These are phyloP conservation scores for Candida verbasci DNA, from an alignment of 805 yeast species.

Conservation along the genomic window DNA sequence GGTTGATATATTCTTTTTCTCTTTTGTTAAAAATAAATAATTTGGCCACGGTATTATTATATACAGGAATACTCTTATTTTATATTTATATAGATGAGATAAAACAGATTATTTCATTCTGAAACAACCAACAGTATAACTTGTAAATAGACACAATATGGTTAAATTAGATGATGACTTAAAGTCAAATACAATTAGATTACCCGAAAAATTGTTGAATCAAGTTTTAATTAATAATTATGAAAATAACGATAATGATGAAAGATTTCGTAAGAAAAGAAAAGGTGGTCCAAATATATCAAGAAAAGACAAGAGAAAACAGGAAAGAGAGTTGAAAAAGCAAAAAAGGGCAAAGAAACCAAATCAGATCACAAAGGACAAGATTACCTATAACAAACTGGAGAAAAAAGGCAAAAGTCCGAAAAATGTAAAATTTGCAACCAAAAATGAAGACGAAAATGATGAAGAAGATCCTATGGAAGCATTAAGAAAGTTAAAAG, in stretches of 20 bases:
- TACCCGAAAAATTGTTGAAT: constrained; percentile 53
- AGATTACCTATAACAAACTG: constrained; percentile 3
- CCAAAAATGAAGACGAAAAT: constrained; percentile 23
- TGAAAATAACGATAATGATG: constrained; percentile 23
- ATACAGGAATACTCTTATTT: not conserved
- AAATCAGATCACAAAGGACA: not conserved
- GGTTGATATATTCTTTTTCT: not conserved
- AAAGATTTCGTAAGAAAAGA: constrained; percentile 19
- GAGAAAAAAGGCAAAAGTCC: constrained; percentile 4
- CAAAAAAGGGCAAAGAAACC: constrained; percentile 20
- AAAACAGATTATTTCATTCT: not conserved
- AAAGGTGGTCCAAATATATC: constrained; percentile 18
- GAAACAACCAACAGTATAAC: constrained; percentile 2
- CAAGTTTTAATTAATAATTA: constrained; percentile 40
- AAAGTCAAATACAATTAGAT: constrained; percentile 38
- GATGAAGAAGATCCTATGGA: constrained; percentile 21
- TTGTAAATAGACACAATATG: constrained; percentile 2
- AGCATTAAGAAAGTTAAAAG: constrained; percentile 13
- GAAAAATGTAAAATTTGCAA: constrained; percentile 18
- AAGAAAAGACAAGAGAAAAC: constrained; percentile 33
- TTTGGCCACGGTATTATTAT: not conserved
- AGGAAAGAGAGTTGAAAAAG: constrained; percentile 28
- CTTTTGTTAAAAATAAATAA: not conserved
- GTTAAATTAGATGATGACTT: constrained; percentile 7
- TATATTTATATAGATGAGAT: constrained; percentile 4